A percentile compares a stretch with the other conserved stretches of the same genome.
Evolutionary conservation across 2,329 filamentous ascomycete species (phyloP).

Genomic region (Cercospora sesami): DNA sequence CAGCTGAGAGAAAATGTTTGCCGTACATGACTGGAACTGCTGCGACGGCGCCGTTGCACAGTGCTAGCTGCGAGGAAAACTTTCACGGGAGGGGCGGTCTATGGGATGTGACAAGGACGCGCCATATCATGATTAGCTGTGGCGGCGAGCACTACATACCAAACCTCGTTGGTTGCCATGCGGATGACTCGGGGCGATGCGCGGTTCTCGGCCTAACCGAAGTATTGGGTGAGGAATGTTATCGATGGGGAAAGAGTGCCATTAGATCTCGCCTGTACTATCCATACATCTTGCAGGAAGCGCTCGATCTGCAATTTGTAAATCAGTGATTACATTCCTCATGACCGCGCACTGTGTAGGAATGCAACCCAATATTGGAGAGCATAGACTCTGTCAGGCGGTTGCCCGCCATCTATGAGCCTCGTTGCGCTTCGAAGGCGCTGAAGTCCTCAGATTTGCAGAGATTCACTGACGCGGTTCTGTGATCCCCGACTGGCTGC

Average conservation of each 20-base stretch:
- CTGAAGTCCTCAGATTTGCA: no score
- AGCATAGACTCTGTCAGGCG: not conserved
- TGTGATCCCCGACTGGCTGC: not conserved
- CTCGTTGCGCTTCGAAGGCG: not conserved
- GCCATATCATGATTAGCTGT: not conserved
- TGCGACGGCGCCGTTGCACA: not conserved
- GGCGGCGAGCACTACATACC: constrained; percentile 4
- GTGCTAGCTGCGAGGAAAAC: not conserved
- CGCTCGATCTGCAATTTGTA: not conserved
- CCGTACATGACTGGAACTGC: not conserved
- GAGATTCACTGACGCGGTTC: no score
- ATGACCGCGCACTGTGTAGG: not conserved
- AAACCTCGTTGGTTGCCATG: not conserved
- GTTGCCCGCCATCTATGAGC: not conserved
- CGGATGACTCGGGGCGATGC: not conserved
- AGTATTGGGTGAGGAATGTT: not conserved
- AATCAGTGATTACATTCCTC: not conserved
- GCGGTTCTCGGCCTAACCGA: not conserved
- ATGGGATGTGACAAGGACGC: not conserved
- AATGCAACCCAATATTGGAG: not conserved
- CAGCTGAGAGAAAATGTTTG: not conserved
- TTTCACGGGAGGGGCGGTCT: not conserved
- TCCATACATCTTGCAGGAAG: not conserved
- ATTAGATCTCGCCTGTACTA: not conserved
- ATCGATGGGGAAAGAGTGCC: no score